These are phyloP conservation scores for Populus tremula DNA, from an alignment of 345 rosid species.

Conservation along the genomic window DNA sequence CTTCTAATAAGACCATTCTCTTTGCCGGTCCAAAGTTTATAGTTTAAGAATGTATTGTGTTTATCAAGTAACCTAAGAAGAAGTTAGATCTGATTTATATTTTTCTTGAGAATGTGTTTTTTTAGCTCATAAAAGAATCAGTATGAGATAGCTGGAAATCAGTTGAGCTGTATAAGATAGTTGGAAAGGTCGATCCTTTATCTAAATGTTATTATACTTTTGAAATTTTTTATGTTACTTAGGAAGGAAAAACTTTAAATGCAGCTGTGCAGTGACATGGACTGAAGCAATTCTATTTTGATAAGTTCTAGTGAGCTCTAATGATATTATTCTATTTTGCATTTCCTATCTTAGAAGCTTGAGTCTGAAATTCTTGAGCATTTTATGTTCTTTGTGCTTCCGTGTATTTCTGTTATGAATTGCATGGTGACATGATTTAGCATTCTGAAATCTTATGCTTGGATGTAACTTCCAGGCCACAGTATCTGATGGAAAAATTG, in stretches of 20 bases:
- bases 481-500: conserved; percentile 80
- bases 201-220: not conserved
- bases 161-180: not conserved
- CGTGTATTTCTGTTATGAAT: not conserved
- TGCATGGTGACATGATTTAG: not conserved
- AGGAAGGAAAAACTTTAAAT: not conserved
- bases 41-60: not conserved
- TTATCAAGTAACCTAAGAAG: not conserved
- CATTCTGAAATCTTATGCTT: conserved; percentile 17
- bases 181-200: not conserved
- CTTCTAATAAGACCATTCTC: not conserved
- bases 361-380: conserved; percentile 4
- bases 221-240: not conserved
- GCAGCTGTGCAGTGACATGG: not conserved
- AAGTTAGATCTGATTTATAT: not conserved
- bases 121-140: not conserved
- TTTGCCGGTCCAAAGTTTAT: not conserved
- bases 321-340: not conserved
- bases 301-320: not conserved
- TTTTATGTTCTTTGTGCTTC: not conserved
- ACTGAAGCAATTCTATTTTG: not conserved
- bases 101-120: not conserved
- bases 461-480: conserved; percentile 60
- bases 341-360: not conserved
- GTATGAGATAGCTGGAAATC: not conserved